phyloP scores from a whole-genome alignment of 257 asterid species.

The Penstemon newberryi region DNA sequence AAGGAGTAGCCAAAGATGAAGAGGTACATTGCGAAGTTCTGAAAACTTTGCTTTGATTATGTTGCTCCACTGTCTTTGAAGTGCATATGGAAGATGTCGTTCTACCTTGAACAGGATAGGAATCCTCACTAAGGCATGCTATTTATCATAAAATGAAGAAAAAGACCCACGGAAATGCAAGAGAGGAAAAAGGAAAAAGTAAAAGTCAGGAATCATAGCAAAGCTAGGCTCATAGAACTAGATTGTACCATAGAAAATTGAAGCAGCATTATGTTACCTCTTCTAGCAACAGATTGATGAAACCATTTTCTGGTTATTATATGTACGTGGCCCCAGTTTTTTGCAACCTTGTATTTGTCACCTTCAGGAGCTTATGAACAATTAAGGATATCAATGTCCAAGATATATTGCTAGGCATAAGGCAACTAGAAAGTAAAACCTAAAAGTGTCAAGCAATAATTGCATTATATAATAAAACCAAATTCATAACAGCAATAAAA shows the following conservation, averaged over 20 bases:
- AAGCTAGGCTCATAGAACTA: constrained; percentile 25
- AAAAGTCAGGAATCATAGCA: constrained; percentile 35
- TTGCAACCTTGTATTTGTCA: constrained; percentile 90
- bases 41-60: constrained; percentile 56
- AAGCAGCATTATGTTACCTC: constrained; percentile 58
- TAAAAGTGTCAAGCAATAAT: constrained; percentile 16
- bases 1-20: constrained; percentile 52
- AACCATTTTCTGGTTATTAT: constrained; percentile 78
- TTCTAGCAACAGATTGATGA: constrained; percentile 80
- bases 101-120: constrained; percentile 71
- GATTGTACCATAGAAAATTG: constrained; percentile 22
- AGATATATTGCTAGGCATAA: constrained; percentile 19
- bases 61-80: constrained; percentile 46
- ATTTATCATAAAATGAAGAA: constrained; percentile 30
- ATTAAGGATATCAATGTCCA: constrained; percentile 56
- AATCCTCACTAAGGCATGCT: constrained; percentile 92
- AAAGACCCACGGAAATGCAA: constrained; percentile 28
- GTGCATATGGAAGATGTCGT: constrained; percentile 46
- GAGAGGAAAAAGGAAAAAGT: constrained; percentile 22
- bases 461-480: constrained; percentile 15
- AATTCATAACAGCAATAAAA: constrained; percentile 12
- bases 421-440: constrained; percentile 12
- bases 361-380: constrained; percentile 76
- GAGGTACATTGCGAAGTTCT: constrained; percentile 47
- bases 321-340: constrained; percentile 71